Evolutionary conservation across 768 basidiomycete species (phyloP).

Genomic region (Psilocybe subaeruginosa): DNA sequence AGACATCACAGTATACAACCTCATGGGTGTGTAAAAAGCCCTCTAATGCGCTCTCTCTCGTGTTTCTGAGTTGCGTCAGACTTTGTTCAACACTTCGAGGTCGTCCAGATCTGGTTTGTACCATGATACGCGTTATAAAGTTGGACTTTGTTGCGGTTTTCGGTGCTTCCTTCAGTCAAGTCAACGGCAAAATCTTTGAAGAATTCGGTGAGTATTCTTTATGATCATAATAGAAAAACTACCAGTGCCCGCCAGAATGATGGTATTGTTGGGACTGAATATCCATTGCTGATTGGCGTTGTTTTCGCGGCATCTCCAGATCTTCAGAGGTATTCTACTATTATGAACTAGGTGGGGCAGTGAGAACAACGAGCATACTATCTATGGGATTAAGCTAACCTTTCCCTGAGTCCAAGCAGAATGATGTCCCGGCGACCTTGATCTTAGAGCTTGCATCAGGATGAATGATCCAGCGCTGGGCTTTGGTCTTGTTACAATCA

Average conservation of each 20-base stretch:
- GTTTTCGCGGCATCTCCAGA: constrained; percentile 5
- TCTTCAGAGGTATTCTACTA: not conserved
- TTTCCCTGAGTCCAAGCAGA: constrained; percentile 26
- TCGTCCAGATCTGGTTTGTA: constrained; percentile 33
- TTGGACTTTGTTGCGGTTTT: constrained; percentile 31
- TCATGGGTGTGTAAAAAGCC: not conserved
- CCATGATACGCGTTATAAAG: constrained; percentile 30
- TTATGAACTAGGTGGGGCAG: not conserved
- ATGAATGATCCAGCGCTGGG: constrained; percentile 25
- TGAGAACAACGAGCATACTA: not conserved
- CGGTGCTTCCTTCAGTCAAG: constrained; percentile 29
- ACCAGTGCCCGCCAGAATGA: constrained; percentile 24
- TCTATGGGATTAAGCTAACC: constrained; percentile 1
- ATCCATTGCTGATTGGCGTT: not conserved
- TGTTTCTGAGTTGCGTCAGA: no score
- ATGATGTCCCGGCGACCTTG: constrained; percentile 22
- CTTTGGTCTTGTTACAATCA: constrained; percentile 27
- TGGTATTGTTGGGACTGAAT: constrained; percentile 23
- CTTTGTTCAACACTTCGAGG: not conserved
- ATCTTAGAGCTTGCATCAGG: constrained; percentile 17
- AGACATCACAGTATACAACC: not conserved
- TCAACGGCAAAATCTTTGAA: constrained; percentile 30
- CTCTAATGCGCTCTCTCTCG: no score
- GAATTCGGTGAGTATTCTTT: not conserved
- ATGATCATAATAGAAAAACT: not conserved